Evolutionary conservation across 2,329 filamentous ascomycete species (phyloP), one percentile per base, ranked within the genome.

Genomic region (Septoria petroselini): DNA sequence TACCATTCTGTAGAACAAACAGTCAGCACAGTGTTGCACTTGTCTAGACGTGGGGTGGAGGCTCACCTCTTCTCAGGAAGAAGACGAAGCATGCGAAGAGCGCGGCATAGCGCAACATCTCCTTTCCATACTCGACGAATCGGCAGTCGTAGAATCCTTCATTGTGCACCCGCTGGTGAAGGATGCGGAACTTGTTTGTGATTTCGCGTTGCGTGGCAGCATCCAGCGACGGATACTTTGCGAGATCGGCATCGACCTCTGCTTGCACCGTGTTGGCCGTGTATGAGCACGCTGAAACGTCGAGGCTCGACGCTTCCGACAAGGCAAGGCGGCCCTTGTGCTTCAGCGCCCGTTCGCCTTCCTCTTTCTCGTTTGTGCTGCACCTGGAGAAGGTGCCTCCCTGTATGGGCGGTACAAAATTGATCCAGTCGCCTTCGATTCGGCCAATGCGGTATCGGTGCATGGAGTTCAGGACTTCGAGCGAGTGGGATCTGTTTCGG

Each of bases 351-450:
- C 17, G 51, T 34, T 50, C 37, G 2, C 30, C 33, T 30, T 14
- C 31, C 21, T 31, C 31, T 17, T 50, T 27, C 21, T 45, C 31
- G 12, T 43, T 4, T 21, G 27, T 23, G 11, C 5, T 17, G 18
- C 45, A 41, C 33, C 33, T 46, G 18, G 83, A 79, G 68, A 90
- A 94, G 52, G 77, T 77, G 41, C 91, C 91, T 50, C 90, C 91
- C 69, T 95, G 91, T 48, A 96, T 91, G 0, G 91, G 91, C 4
- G 91, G 90, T 2, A 86, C 63, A 65, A 95, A 93, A 69, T 95
- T 96, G 55, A 75, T 73, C 91, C 91, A 97, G 51, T 74, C 75
- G 25, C 87, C 87, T 65, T 91, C 78, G 50, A 94, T 81, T 55
- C 78, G 79, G 35, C 91, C 91, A 60, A 96, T 88, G 54, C 87